Percentiles rank a stretch among this genome's conserved stretches.
Conservation (phyloP, 2,329 filamentous ascomycete species). For the Pyricularia sp. region DNA sequence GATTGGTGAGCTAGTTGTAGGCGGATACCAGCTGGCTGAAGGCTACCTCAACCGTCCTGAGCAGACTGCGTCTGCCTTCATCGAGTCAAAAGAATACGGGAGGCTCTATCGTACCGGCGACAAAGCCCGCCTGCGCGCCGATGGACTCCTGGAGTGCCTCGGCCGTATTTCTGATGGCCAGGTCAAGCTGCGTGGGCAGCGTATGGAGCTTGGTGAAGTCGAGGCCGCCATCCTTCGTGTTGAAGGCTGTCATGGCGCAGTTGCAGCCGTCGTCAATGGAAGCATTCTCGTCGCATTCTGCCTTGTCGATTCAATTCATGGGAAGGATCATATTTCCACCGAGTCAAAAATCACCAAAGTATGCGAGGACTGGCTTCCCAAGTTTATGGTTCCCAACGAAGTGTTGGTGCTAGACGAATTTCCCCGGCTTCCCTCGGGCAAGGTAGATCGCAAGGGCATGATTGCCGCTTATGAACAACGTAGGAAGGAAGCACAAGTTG, state of each 20-base stretch:
- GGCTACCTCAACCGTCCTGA: slow-evolving; percentile 73
- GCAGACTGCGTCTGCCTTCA: slow-evolving; percentile 59
- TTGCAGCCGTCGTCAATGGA: slow-evolving; percentile 53
- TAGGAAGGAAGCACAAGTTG: background rate
- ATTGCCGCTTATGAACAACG: slow-evolving; percentile 33
- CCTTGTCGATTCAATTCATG: slow-evolving; percentile 28
- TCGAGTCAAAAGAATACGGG: slow-evolving; percentile 50
- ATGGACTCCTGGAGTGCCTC: slow-evolving; percentile 68
- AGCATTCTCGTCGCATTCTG: slow-evolving; percentile 61
- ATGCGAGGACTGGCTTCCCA: slow-evolving; percentile 65
- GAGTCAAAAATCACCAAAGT: slow-evolving; percentile 32
- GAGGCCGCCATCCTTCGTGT: slow-evolving; percentile 56
- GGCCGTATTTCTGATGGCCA: slow-evolving; percentile 71
- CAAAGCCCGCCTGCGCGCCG: slow-evolving; percentile 53
- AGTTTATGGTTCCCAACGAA: slow-evolving; percentile 72
- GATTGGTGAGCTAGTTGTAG: slow-evolving; percentile 67
- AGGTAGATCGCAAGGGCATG: slow-evolving; percentile 59
- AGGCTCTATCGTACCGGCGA: slow-evolving; percentile 76
- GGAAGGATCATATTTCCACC: background rate
- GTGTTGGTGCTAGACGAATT: slow-evolving; percentile 51
- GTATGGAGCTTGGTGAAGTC: slow-evolving; percentile 68
- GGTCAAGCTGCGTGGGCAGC: slow-evolving; percentile 74
- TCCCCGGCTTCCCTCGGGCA: slow-evolving; percentile 70
- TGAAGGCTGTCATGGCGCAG: slow-evolving; percentile 48
- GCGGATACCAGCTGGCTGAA: slow-evolving; percentile 64